phyloP scores from a whole-genome alignment of 352 stramenopile species.

The Phytopythium ostracodes region DNA sequence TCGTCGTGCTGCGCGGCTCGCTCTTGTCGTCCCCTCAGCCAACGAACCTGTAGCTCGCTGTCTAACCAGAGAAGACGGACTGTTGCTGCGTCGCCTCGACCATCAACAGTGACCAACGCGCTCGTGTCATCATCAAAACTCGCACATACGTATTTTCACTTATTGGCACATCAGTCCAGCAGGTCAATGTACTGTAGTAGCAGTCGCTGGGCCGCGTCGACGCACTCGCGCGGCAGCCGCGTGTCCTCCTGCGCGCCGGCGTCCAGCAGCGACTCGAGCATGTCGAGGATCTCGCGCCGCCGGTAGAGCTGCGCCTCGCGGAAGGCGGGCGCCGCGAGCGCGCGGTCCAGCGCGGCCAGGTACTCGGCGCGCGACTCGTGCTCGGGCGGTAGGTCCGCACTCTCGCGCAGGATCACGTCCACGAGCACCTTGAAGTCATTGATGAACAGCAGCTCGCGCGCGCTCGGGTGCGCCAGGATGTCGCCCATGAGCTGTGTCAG shows the following conservation, averaged over 20 bases:
- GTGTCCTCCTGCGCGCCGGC: slow-evolving; percentile 36
- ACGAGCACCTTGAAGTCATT: slow-evolving; percentile 78
- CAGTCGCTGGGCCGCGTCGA: slow-evolving; percentile 35
- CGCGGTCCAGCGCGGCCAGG: slow-evolving; percentile 40
- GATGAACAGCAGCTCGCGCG: slow-evolving; percentile 49
- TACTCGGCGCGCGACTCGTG: slow-evolving; percentile 39
- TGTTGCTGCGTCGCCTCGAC: too few species aligned
- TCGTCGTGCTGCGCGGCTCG: neutral
- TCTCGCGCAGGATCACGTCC: slow-evolving; percentile 64
- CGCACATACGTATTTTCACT: too few species aligned
- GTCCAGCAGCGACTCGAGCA: slow-evolving; percentile 48
- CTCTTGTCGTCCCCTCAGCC: neutral
- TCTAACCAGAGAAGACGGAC: too few species aligned
- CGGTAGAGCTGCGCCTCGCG: slow-evolving; percentile 50
- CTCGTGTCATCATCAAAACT: neutral
- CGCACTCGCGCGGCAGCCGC: slow-evolving; percentile 24
- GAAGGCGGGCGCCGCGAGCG: slow-evolving; percentile 42
- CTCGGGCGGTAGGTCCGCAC: slow-evolving; percentile 49
- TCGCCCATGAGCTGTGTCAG: slow-evolving; percentile 48
- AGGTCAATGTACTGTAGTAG: slow-evolving; percentile 56
- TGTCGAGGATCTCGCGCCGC: slow-evolving; percentile 40
- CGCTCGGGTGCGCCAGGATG: slow-evolving; percentile 40
- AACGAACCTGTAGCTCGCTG: too few species aligned
- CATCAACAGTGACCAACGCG: neutral
- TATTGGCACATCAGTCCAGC: slow-evolving; percentile 35